Percentiles rank a stretch among this genome's conserved stretches.
These are phyloP conservation scores for Agrostemma githago DNA, from an alignment of 148 eudicot genomes.

Conservation along the genomic window DNA sequence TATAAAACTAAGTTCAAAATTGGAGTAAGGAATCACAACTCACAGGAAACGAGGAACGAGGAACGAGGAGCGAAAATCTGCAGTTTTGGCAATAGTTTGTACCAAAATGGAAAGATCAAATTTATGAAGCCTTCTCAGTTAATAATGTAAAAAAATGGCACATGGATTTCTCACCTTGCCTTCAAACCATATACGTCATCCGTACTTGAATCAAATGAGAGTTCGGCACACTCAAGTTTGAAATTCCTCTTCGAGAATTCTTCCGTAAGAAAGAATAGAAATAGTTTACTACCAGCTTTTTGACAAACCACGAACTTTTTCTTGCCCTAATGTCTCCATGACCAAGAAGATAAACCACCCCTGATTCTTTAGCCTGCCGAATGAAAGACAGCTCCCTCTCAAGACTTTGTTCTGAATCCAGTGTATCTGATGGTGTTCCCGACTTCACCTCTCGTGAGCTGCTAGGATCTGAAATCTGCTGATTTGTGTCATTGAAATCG, in stretches of 20 bases:
- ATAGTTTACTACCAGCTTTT: slow-evolving; percentile 89
- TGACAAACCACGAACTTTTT: slow-evolving; percentile 89
- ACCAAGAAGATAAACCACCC: slow-evolving; percentile 95
- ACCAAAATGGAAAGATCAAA: not conserved
- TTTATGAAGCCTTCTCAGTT: not conserved
- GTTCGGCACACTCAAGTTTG: slow-evolving; percentile 89
- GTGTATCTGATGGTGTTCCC: slow-evolving; percentile 29
- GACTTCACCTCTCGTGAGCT: slow-evolving; percentile 42
- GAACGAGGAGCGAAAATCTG: slow-evolving; percentile 13
- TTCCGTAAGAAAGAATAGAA: slow-evolving; percentile 89
- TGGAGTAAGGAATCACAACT: slow-evolving; percentile 18
- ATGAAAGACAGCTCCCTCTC: slow-evolving; percentile 86
- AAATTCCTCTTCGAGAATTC: slow-evolving; percentile 80
- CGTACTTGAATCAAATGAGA: slow-evolving; percentile 89
- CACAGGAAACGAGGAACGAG: not conserved
- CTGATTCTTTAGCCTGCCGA: slow-evolving; percentile 80
- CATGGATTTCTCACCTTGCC: slow-evolving; percentile 1
- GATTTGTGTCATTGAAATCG: slow-evolving; percentile 39
- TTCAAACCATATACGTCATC: slow-evolving; percentile 97
- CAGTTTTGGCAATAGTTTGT: not conserved
- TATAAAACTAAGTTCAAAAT: slow-evolving; percentile 22
- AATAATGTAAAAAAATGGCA: slow-evolving; percentile 12
- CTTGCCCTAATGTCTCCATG: slow-evolving; percentile 93
- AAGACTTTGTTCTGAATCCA: slow-evolving; percentile 71
- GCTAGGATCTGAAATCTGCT: slow-evolving; percentile 46